Base-by-base conservation (phyloP, 1,284 basidiomycete genomes). In the Naganishia albida region DNA sequence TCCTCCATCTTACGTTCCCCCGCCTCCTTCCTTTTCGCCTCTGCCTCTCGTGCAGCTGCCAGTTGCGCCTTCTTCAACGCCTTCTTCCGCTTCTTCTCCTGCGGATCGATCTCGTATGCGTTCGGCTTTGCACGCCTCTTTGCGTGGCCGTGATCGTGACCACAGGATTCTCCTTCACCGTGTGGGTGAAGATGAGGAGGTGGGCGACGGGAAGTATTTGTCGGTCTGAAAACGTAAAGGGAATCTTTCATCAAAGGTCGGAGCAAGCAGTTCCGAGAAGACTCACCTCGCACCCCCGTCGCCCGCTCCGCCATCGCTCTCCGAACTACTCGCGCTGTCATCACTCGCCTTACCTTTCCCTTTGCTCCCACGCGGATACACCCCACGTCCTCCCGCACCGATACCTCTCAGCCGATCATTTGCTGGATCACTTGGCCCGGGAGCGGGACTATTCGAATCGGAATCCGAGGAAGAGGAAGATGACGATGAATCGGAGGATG, bases 401-500 rank as follows among this genome's bases (percentile, higher is more conserved):
- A 60, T 60, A 18, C 56, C 56, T 25, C 56, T 38, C 48, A 38
- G 49, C 7, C 49, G 49, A 40, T 52, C 51, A 62, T 62, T 42
- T 46, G 56, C 30, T 62, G 64, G 7, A n/a, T 62, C 26, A 40
- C 57, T 30, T 60, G 64, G 3, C 28, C 52, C 42, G 53, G 46
- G 15, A 53, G 44, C 43, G 30, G 60, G 49, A n/a, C 50, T 25
- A 25, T 72, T 70, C 26, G 64, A 66, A 46, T 72, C 72, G 0
- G 73, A 72, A 16, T 72, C 71, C 4, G 73, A 76, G 3, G 72
- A 74, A 23, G 75, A 78, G 1, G 73, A 73, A 40, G 66, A 67
- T 48, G 73, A 76, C 2, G 72, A 75, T 25, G 66, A 67, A 38
- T 75, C 74, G 25, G 77, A 79, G 0, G 77, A 79, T 0, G 78